phyloP scores from a whole-genome alignment of 1,284 basidiomycete genomes.

The Abortiporus biennis region DNA sequence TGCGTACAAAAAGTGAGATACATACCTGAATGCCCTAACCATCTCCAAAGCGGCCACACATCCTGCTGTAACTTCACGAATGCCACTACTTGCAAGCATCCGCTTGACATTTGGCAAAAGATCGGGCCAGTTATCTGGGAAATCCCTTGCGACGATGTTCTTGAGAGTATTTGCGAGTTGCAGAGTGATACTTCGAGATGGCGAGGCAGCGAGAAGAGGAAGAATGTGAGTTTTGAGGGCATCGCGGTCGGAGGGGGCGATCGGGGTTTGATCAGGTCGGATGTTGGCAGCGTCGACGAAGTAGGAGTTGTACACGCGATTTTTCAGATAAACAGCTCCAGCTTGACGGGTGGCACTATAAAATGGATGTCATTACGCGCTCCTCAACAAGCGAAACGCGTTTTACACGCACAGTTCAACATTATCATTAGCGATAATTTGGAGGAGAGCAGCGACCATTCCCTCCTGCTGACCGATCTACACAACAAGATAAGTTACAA shows the following conservation, averaged over 20 bases:
- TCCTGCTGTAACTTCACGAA: slow-evolving; percentile 72
- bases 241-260: slow-evolving; percentile 61
- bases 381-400: slow-evolving; percentile 25
- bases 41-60: slow-evolving; percentile 71
- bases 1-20: neutral
- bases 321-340: slow-evolving; percentile 81
- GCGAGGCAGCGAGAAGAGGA: slow-evolving; percentile 60
- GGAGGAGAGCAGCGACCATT: slow-evolving; percentile 70
- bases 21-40: slow-evolving; percentile 63
- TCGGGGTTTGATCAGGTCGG: slow-evolving; percentile 53
- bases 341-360: slow-evolving; percentile 71
- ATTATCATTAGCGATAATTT: slow-evolving; percentile 72
- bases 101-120: slow-evolving; percentile 58
- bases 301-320: slow-evolving; percentile 67
- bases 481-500: slow-evolving; percentile 1
- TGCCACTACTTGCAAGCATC: slow-evolving; percentile 55
- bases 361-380: slow-evolving; percentile 8
- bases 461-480: slow-evolving; percentile 76
- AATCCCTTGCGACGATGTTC: slow-evolving; percentile 65
- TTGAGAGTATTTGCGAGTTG: slow-evolving; percentile 72
- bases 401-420: slow-evolving; percentile 64
- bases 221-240: slow-evolving; percentile 64
- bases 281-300: slow-evolving; percentile 37
- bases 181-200: slow-evolving; percentile 61
- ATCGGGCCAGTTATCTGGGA: slow-evolving; percentile 68